Evolutionary conservation across 768 basidiomycete genomes (phyloP), one percentile per base, ranked within the genome.

Genomic region (Russula abietina): DNA sequence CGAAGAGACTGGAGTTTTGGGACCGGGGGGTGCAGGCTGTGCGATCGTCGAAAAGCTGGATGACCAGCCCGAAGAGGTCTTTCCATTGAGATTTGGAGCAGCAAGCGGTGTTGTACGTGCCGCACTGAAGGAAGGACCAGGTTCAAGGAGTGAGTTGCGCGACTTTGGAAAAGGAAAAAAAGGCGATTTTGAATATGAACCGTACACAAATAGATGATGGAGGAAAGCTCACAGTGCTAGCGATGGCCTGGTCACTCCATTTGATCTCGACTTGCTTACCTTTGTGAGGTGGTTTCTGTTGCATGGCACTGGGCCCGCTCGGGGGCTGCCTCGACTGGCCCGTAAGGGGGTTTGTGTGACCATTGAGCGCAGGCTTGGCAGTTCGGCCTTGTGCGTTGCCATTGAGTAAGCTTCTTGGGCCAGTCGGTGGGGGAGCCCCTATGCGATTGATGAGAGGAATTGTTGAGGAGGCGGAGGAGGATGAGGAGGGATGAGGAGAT

Each of bases 351-450:
- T 70, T 65, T 30, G 67, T 60, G 59, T 77, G 74, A 16, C 80
- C 81, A 61, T 83, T 82, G 61, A 75, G 69, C 52, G 77, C 71
- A 54, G 75, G 71, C 69, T 83, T 83, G 55, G 77, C 72, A 48
- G 75, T 67, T 60, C 67, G 65, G 26, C 62, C 70, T 61, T 57
- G 61, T 38, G 65, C 30, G 45, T 61, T 58, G 41, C 76, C 79
- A 63, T 77, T 79, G 54, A 77, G 73, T 51, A 87, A 76, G 69
- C 83, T 85, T 49, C 86, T 79, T 17, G 87, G 87, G 1, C 84
- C 87, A 2, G 85, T 88, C 14, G 87, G 87, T 10, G 84, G 87
- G 4, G 76, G 73, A 51, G 76, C 80, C 56, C 82, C 83, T 70
- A 82, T 77, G 69, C 82, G 70, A 57, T 71, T 67, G 57, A 69